A percentile compares a stretch with the other conserved stretches of the same genome.
phyloP scores from a whole-genome alignment of 805 yeast species.

The Pichia scutulata region DNA sequence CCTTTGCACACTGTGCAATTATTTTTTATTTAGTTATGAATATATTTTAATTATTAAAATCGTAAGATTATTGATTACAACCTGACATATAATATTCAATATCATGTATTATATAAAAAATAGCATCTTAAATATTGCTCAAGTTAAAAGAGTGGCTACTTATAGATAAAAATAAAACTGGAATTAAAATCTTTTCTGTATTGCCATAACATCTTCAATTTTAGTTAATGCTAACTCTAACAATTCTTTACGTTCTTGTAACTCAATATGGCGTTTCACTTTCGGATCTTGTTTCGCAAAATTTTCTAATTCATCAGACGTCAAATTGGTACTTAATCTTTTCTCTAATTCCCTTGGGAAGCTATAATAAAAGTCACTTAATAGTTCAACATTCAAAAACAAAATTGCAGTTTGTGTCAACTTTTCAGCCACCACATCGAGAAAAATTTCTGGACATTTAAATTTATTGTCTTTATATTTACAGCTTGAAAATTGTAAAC shows the following conservation, averaged over 20 bases:
- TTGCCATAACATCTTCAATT: slow-evolving; percentile 75
- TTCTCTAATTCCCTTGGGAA: slow-evolving; percentile 91
- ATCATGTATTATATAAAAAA: background rate
- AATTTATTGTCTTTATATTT: slow-evolving; percentile 71
- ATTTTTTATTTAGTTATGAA: no score
- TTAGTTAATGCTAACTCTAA: slow-evolving; percentile 76
- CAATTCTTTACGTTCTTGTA: slow-evolving; percentile 87
- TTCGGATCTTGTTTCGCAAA: slow-evolving; percentile 95
- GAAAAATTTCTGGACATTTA: slow-evolving; percentile 89
- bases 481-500: slow-evolving; percentile 71
- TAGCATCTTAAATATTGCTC: background rate
- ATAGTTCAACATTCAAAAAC: slow-evolving; percentile 85
- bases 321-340: slow-evolving; percentile 54
- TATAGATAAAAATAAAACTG: background rate
- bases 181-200: slow-evolving; percentile 35
- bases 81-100: no score
- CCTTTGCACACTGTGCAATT: no score
- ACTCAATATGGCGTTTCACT: slow-evolving; percentile 80
- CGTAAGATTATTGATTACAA: no score
- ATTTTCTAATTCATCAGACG: slow-evolving; percentile 69
- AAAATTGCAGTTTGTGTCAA: slow-evolving; percentile 88
- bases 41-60: no score
- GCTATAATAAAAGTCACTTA: slow-evolving; percentile 92
- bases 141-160: background rate
- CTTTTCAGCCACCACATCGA: slow-evolving; percentile 88